These are phyloP conservation scores for Tetrapisispora arboricola DNA, from an alignment of 805 yeast species.

Conservation along the genomic window DNA sequence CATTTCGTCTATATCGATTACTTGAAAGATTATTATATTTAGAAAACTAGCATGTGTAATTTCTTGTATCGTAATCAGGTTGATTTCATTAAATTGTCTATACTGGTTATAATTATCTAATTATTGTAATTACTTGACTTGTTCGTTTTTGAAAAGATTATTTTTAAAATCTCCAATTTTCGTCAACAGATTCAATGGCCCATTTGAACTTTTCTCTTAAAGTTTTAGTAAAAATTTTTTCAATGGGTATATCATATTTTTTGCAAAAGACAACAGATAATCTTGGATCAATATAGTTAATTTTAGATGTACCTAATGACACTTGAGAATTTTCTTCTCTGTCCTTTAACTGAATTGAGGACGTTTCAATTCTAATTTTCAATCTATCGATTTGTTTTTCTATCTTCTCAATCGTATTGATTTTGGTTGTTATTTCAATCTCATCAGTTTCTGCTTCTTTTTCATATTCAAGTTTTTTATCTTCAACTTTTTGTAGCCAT, in stretches of 20 bases:
- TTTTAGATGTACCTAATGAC: conserved; percentile 84
- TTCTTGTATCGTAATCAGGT: too few species aligned
- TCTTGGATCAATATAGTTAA: conserved; percentile 92
- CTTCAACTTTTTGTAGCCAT: conserved; percentile 46
- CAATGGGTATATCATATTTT: conserved; percentile 80
- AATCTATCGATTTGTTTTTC: conserved; percentile 59
- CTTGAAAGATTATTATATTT: too few species aligned
- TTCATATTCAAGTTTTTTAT: conserved; percentile 39
- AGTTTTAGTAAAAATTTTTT: conserved; percentile 83
- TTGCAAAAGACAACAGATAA: conserved; percentile 82
- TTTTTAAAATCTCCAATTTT: conserved; percentile 67
- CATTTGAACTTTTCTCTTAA: conserved; percentile 86
- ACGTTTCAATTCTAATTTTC: conserved; percentile 59
- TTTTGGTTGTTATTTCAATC: conserved; percentile 44
- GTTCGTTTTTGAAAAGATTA: background rate
- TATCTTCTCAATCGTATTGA: conserved; percentile 53
- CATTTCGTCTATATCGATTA: too few species aligned
- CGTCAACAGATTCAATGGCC: conserved; percentile 91
- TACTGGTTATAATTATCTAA: too few species aligned
- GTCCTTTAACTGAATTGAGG: conserved; percentile 70
- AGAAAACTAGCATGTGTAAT: too few species aligned
- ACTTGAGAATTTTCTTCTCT: conserved; percentile 92
- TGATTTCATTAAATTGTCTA: background rate
- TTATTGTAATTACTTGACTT: background rate
- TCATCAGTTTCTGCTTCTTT: conserved; percentile 51